Conservation (phyloP, 495 filamentous ascomycete species). For the Xylaria curta region DNA sequence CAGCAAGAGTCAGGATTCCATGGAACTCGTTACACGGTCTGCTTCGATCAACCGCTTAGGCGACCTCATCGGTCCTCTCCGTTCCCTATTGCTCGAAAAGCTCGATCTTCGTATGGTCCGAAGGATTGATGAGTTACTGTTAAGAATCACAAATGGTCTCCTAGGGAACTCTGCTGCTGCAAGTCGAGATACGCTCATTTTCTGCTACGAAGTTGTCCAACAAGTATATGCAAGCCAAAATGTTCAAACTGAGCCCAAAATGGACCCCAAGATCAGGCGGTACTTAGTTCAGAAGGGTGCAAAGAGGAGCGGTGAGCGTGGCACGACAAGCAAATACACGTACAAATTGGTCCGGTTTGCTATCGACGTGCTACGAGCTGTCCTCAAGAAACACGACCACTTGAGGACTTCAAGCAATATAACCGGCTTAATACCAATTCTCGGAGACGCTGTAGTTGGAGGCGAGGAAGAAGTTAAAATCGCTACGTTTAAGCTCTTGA, state of each 20-base stretch:
- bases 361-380: conserved; percentile 80
- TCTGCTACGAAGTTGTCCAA: conserved; percentile 92
- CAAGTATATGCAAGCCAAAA: conserved; percentile 73
- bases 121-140: conserved; percentile 90
- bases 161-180: conserved; percentile 76
- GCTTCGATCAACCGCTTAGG: conserved; percentile 76
- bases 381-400: conserved; percentile 79
- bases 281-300: conserved; percentile 80
- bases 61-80: conserved; percentile 76
- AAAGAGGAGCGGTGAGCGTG: conserved; percentile 69
- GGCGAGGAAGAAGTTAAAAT: conserved; percentile 89
- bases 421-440: conserved; percentile 81
- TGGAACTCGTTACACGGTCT: conserved; percentile 87
- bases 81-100: conserved; percentile 78
- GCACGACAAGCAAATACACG: conserved; percentile 73
- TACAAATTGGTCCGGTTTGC: conserved; percentile 88
- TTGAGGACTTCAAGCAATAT: conserved; percentile 81
- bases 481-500: conserved; percentile 80
- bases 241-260: conserved; percentile 49
- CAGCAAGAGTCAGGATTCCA: conserved; percentile 96
- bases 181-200: conserved; percentile 79
- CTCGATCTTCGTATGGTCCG: conserved; percentile 77
- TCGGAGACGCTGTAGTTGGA: conserved; percentile 83
- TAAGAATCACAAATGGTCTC: conserved; percentile 81
- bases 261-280: conserved; percentile 67